Evolutionary conservation across 257 asterid genomes (phyloP).

Genomic region (Lithospermum erythrorhizon): DNA sequence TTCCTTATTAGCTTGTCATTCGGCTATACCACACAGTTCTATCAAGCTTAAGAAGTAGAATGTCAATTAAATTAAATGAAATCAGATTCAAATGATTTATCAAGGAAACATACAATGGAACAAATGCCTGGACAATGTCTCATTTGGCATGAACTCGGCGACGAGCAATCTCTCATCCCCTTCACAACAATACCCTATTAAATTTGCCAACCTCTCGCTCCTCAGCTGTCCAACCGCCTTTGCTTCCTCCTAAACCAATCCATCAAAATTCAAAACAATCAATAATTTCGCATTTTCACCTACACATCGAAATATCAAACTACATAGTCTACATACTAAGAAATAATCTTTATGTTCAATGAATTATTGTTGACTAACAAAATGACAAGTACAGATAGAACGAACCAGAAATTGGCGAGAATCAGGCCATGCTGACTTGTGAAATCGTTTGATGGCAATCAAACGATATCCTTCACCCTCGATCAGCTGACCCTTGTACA

Average conservation of each 20-base stretch:
- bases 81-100: not conserved
- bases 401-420: slow-evolving; percentile 34
- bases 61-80: not conserved
- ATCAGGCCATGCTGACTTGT: slow-evolving; percentile 46
- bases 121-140: slow-evolving; percentile 36
- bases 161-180: slow-evolving; percentile 38
- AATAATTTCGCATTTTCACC: not conserved
- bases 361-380: not conserved
- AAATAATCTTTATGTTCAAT: not conserved
- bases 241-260: slow-evolving; percentile 29
- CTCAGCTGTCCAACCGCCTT: slow-evolving; percentile 35
- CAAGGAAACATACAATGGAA: slow-evolving; percentile 31
- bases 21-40: too few relatives aligned
- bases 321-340: not conserved
- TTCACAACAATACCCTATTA: slow-evolving; percentile 37
- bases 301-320: not conserved
- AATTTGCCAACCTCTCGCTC: slow-evolving; percentile 33
- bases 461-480: slow-evolving; percentile 18
- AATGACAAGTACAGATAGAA: not conserved
- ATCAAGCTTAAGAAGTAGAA: too few relatives aligned
- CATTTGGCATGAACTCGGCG: slow-evolving; percentile 42
- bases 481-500: slow-evolving; percentile 28
- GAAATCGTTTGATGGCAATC: slow-evolving; percentile 42
- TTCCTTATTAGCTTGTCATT: too few relatives aligned
- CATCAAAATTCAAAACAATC: not conserved